Evolutionary conservation across 176 grass and related monocot species (phyloP), one percentile per base, ranked within the genome.

Genomic region (Juncus inflexus): DNA sequence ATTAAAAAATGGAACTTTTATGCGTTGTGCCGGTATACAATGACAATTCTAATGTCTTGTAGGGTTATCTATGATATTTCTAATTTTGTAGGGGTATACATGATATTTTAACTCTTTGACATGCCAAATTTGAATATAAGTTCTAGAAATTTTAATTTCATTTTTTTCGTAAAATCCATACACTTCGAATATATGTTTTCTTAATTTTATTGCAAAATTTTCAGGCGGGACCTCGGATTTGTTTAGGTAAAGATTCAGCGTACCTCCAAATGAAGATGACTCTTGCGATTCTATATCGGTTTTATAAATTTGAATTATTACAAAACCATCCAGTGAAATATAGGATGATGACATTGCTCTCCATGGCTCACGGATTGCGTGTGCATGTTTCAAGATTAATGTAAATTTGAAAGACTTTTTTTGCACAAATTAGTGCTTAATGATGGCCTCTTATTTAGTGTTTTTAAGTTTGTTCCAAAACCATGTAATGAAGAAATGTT

Each of bases 231-330:
- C 87, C 87, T 3, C 62, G 91, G 72, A 90, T 96, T 73, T 96
- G 91, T 80, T 83, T 96, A 55, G 91, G 91, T 9, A 96, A 96
- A 72, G 91, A 96, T 75, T 90, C 91, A 37, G 91, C 91, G 9
- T 90, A 83, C 78, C 87, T 90, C 61, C 91, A 96, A 78, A 96
- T 96, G 91, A 96, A 96, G 76, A 90, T 90, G 91, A 81, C 87
- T 15, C 80, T 90, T 2, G 91, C 87, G 1, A 87, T 96, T 36
- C 76, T 96, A 2, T 96, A 76, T 74, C 71, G 91, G 52, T 96
- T 96, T 79, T 96, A 80, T 72, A 78, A 56, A 52, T 95, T 95
- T 69, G 73, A 79, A 28, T 77, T 95, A 56, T 52, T 85, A 59
- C 75, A 67, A 37, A 81, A 86, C 2, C 91, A 95, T 67, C 81